Evolutionary conservation across 2,329 filamentous ascomycete genomes (phyloP).

Genomic region (Nannizzia gypsea): DNA sequence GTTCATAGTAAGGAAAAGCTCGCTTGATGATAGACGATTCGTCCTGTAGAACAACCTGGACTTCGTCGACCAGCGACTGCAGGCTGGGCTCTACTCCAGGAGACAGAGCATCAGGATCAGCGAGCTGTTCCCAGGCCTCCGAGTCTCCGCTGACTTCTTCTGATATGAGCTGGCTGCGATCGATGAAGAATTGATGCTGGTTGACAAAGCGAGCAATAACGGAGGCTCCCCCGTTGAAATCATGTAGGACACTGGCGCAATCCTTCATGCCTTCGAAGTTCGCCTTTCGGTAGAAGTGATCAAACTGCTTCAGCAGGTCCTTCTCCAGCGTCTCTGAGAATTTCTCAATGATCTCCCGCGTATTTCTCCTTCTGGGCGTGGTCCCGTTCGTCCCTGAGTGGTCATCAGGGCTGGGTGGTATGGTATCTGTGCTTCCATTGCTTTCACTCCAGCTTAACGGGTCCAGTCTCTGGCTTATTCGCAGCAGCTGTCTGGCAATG

Average conservation of each 20-base stretch:
- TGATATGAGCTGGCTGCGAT: constrained; percentile 78
- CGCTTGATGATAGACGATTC: constrained; percentile 94
- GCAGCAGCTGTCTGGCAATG: constrained; percentile 83
- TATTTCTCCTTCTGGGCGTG: constrained; percentile 45
- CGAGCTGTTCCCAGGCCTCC: constrained; percentile 74
- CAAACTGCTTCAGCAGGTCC: constrained; percentile 88
- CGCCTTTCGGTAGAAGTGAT: constrained; percentile 87
- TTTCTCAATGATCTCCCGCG: constrained; percentile 85
- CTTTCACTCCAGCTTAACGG: constrained; percentile 54
- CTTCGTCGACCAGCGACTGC: constrained; percentile 85
- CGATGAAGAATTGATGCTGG: constrained; percentile 98
- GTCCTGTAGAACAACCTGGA: constrained; percentile 89
- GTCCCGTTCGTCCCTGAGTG: constrained; percentile 35
- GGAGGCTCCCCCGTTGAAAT: constrained; percentile 91
- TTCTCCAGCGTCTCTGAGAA: constrained; percentile 94
- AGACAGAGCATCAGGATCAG: constrained; percentile 85
- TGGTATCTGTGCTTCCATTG: constrained; percentile 42
- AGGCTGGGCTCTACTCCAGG: constrained; percentile 84
- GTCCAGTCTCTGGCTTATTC: constrained; percentile 86
- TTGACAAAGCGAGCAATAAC: constrained; percentile 96
- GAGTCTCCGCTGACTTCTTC: constrained; percentile 57
- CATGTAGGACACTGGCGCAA: constrained; percentile 82
- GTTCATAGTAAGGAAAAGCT: constrained; percentile 92
- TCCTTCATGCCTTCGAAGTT: constrained; percentile 98
- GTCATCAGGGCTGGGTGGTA: neutral